Conservation (phyloP, 1,139 yeast species). For the Arxiozyma bovina region DNA sequence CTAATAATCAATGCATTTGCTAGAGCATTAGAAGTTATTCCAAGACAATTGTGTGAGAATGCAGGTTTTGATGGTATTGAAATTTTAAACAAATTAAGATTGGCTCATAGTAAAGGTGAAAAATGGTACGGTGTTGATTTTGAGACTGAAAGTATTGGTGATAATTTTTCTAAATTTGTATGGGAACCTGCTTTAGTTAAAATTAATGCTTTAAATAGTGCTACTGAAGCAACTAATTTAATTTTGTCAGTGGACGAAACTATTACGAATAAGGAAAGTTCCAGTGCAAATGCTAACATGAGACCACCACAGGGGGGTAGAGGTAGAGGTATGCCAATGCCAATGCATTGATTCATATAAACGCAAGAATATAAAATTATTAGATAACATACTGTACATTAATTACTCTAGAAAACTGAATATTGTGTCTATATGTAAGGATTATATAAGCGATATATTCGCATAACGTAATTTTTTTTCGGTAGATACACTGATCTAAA, state of each 20-base stretch:
- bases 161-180: constrained; percentile 77
- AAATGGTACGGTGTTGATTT: constrained; percentile 89
- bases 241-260: constrained; percentile 94
- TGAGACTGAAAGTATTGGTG: constrained; percentile 70
- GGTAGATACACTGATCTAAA: background rate
- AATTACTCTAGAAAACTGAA: background rate
- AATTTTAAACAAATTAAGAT: constrained; percentile 77
- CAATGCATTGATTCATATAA: constrained; percentile 25
- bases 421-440: background rate
- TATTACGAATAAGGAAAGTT: constrained; percentile 66
- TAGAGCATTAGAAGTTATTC: constrained; percentile 87
- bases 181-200: constrained; percentile 98
- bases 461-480: background rate
- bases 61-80: constrained; percentile 98
- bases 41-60: constrained; percentile 94
- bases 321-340: constrained; percentile 60
- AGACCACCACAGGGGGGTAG: constrained; percentile 41
- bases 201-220: constrained; percentile 86
- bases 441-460: background rate
- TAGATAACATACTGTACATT: constrained; percentile 4
- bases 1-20: constrained; percentile 86
- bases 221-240: constrained; percentile 94
- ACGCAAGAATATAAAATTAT: background rate
- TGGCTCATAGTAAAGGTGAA: constrained; percentile 91
- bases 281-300: constrained; percentile 46